Base-by-base conservation (phyloP, 495 filamentous ascomycete genomes). In the Lasiosphaeris hirsuta region DNA sequence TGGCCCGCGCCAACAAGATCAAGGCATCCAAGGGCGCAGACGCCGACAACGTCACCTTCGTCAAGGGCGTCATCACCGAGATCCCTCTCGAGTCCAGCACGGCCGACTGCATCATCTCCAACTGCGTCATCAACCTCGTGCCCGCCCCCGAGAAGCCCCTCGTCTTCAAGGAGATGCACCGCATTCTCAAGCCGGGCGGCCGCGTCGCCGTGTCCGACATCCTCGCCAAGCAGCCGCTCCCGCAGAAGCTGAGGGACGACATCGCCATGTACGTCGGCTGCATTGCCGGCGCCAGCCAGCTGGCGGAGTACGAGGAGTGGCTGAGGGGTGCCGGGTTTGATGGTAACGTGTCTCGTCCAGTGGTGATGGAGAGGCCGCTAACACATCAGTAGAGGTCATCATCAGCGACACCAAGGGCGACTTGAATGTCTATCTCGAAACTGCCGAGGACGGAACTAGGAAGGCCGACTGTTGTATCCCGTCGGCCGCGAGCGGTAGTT, bases 151-250 rank as follows among this genome's bases (percentile, higher is more conserved):
- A 88, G 18, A 89, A 86, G 68, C 76, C 60, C 3, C 44, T 72
- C 14, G 83, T 78, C 3, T 88, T 88, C 65, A 23, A 66, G 8
- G 84, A 89, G 72, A 86, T 87, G 61, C 72, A 73, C 64, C 79
- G 87, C 7, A 57, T 90, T 8, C 69, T 88, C 11, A 81, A 81
- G 63, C 75, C 84, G 0, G 81, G 81, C 15, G 86, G 87, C 1
- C 69, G 85, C 19, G 67, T 89, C 17, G 86, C 83, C 5, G 71
- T 90, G 10, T 82, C 78, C n/a, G 86, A 89, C 66, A 84, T 88
- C 56, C 68, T 89, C 5, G 72, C 78, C 37, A 80, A 74, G 62
- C 76, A 80, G 63, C 57, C 66, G 15, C 69, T 88, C 10, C 77
- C 83, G 0, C 60, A 78, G 33, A 67, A 76, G 11, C 35, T 89